Base-by-base conservation (phyloP, 2,329 filamentous ascomycete genomes). In the Chalaropsis ovoidea region DNA sequence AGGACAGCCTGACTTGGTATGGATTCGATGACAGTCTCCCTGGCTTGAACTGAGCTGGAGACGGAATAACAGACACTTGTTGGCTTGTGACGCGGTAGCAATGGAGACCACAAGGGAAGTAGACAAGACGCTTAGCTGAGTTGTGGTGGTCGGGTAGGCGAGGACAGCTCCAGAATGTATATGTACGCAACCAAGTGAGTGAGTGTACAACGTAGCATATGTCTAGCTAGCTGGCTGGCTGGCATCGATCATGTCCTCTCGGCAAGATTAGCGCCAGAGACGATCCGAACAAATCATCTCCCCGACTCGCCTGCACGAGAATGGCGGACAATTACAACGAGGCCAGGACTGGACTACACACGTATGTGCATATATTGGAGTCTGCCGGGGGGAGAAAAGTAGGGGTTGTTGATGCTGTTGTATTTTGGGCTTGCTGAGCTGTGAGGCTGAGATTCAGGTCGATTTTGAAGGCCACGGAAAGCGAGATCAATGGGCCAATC, bases 251-350 rank as follows among this genome's bases (percentile, higher is more conserved):
- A 41, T 31, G 24, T 49, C 45, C 61, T 62, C 31, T 62, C 61
- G 24, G 45, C 61, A 62, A 62, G 61, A 62, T 62, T 47, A 19
- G 61, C 61, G 61, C 45, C 19, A 10, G 42, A 62, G 61, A 62
- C 61, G 61, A 62, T 47, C 61, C 27, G 24, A 47, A 39, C 43
- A 39, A 35, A 19, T 11, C 27, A 39, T 31, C 24, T 56, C 17
- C 22, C 52, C 15, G 52, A 56, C 52, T 56, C 27, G 22, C 31
- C 24, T 58, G 31, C 15, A 58, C 54, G 27, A 58, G 27, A 17
- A n/a, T 35, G 15, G 54, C 54, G 54, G 54, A 8, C 54, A 39
- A 13, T 3, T 24, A 19, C 54, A 58, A 31, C 27, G 13, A 58
- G 31, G 27, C 27, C 27, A 58, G 54, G 17, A n/a, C 5, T 17